These are phyloP conservation scores for Syzygium aqueum DNA, from an alignment of 345 rosid species.

Conservation along the genomic window DNA sequence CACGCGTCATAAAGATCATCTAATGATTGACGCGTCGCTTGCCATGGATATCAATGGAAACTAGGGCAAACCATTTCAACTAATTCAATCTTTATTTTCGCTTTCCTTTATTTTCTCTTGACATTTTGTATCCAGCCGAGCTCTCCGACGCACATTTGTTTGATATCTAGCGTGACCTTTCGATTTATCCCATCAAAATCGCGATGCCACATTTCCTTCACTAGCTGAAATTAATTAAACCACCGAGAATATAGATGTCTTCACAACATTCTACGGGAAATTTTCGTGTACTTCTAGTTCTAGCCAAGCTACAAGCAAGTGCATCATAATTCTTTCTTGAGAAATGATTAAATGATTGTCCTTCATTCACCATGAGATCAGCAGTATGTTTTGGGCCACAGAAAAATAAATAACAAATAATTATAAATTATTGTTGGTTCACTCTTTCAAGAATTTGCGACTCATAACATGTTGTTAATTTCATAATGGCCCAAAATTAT, in stretches of 20 bases:
- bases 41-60: fast-evolving
- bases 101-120: not conserved
- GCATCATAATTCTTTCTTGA: not conserved
- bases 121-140: not conserved
- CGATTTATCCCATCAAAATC: not conserved
- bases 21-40: not conserved
- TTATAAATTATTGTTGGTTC: too few relatives aligned
- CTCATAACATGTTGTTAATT: too few relatives aligned
- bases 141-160: not conserved
- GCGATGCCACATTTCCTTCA: not conserved
- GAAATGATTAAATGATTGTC: too few relatives aligned
- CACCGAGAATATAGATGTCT: not conserved
- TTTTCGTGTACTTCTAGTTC: not conserved
- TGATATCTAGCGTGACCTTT: not conserved
- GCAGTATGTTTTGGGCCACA: too few relatives aligned
- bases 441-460: too few relatives aligned
- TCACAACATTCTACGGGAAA: not conserved
- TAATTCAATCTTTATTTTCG: not conserved
- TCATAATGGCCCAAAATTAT: too few relatives aligned
- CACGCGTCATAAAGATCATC: not conserved
- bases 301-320: not conserved
- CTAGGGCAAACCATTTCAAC: not conserved
- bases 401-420: too few relatives aligned
- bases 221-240: not conserved
- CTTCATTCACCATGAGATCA: too few relatives aligned